A percentile compares a stretch with the other conserved stretches of the same genome.
Evolutionary conservation across 169 alveolate genomes (phyloP).

Genomic region (Babesia bovis): DNA sequence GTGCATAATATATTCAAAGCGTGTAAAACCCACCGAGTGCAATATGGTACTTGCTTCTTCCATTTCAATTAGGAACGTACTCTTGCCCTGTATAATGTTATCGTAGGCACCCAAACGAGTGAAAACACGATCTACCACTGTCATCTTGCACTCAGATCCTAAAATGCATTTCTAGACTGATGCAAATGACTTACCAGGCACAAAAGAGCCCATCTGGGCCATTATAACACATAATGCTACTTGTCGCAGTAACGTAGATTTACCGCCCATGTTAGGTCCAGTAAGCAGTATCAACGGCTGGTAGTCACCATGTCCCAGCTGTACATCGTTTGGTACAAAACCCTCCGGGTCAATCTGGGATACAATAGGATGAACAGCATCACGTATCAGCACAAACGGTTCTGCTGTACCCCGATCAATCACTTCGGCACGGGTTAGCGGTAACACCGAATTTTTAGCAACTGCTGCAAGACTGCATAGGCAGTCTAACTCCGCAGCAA

Average conservation of each 20-base stretch:
- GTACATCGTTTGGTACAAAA: constrained; percentile 84
- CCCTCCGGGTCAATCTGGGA: constrained; percentile 39
- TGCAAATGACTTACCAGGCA: constrained; percentile 85
- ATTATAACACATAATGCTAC: constrained; percentile 92
- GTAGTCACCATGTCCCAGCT: constrained; percentile 48
- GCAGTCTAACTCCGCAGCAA: constrained; percentile 91
- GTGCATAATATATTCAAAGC: background rate
- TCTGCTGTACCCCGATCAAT: constrained; percentile 20
- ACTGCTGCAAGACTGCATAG: constrained; percentile 84
- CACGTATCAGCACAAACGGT: constrained; percentile 24
- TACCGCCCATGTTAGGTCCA: constrained; percentile 99
- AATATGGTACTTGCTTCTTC: constrained; percentile 91
- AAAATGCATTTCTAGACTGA: background rate
- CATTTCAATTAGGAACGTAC: constrained; percentile 97
- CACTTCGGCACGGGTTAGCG: constrained; percentile 36
- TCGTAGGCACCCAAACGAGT: constrained; percentile 99
- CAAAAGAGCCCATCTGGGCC: constrained; percentile 98
- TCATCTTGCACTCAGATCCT: constrained; percentile 74
- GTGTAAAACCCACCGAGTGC: constrained; percentile 63
- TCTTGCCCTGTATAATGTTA: constrained; percentile 94
- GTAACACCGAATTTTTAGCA: constrained; percentile 41
- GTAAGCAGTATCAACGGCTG: constrained; percentile 85
- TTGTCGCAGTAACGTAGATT: constrained; percentile 96
- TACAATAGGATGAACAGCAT: constrained; percentile 34
- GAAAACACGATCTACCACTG: constrained; percentile 96